Base-by-base conservation (phyloP, 192 early-diverging fungal species). In the Rhizophagus sp. region DNA sequence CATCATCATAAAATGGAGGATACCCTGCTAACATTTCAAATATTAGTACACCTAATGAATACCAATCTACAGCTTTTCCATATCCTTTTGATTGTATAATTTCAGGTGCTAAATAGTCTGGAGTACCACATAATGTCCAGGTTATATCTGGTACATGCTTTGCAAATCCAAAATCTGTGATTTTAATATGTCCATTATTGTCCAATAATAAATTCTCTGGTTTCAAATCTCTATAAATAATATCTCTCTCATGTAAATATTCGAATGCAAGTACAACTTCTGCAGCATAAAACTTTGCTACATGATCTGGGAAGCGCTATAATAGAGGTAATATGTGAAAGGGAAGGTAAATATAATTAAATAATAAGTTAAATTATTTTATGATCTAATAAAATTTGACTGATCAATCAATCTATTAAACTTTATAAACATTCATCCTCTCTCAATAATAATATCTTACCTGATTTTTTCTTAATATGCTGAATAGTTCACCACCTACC, bases 11-110 rank as follows among this genome's bases (percentile, higher is more conserved):
- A 88, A 98, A 98, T 57, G 96, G 96, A 69, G 96, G 96, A 81
- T 96, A 92, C 65, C 96, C 96, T 9, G 96, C 96, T 36, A 96
- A 88, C 96, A 98, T 98, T 87, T 97, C 96, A 82, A 95, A 97
- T 69, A 98, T 95, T 63, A 98, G 81, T 67, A 98, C 90, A 44
- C 97, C 97, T 80, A 98, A 90, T 63, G 95, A 93, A 90, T 94
- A 98, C 97, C 97, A 98, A 86, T 98, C 97, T 0, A 96, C 97
- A 9, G 96, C 94, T 73, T 93, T 92, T 22, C 95, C 94, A 85
- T 96, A 97, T 33, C 96, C 96, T 83, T 94, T 95, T 71, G 94
- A 94, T 86, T 97, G 95, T 84, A 96, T 96, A 65, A 97, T 94
- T 80, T 95, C 94, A 8, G 94, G 94, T 22, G 94, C 94, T 62